Evolutionary conservation across 345 rosid genomes (phyloP).

Genomic region (Murraya paniculata): DNA sequence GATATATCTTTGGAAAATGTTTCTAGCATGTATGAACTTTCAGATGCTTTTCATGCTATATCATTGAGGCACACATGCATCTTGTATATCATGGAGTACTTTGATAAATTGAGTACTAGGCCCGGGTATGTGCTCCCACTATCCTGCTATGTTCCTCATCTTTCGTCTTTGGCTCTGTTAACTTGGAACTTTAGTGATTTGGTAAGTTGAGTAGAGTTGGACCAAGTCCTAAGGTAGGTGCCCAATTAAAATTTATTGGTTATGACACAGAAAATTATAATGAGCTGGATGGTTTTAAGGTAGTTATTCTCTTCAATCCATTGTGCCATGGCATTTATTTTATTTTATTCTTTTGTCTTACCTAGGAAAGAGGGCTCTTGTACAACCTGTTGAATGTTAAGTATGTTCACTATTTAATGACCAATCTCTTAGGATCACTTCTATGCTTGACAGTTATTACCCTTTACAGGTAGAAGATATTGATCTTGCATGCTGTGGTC

Average conservation of each 20-base stretch:
- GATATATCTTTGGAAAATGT: slow-evolving; percentile 90
- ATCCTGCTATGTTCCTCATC: slow-evolving; percentile 5
- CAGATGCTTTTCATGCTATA: slow-evolving; percentile 93
- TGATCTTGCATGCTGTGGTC: not conserved
- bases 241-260: not conserved
- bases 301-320: not conserved
- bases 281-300: not conserved
- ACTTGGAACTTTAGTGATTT: not conserved
- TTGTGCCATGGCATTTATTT: not conserved
- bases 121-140: slow-evolving; percentile 56
- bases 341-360: not conserved
- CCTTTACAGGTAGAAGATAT: not conserved
- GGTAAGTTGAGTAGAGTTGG: not conserved
- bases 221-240: not conserved
- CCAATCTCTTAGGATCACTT: not conserved
- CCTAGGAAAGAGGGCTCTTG: not conserved
- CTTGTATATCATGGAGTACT: slow-evolving; percentile 88
- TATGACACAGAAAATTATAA: not conserved
- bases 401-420: not conserved
- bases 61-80: slow-evolving; percentile 89
- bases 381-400: not conserved
- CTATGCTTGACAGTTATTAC: not conserved
- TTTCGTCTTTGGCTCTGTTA: not conserved
- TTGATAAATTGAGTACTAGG: slow-evolving; percentile 68
- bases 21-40: slow-evolving; percentile 91